These are phyloP conservation scores for Ambrosia artemisiifolia DNA, from an alignment of 129 eudicot genomes.

Conservation along the genomic window DNA sequence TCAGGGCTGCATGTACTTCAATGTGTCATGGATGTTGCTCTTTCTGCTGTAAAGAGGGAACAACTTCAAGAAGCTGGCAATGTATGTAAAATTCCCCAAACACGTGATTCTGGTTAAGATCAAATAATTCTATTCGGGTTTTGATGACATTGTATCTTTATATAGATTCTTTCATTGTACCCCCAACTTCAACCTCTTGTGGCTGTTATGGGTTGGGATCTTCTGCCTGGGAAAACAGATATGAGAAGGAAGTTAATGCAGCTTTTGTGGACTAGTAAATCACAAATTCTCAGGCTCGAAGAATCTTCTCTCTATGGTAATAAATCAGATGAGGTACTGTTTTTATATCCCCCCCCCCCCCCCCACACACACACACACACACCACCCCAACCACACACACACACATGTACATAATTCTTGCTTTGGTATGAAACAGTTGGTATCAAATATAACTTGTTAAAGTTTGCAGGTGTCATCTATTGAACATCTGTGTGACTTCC, in stretches of 20 bases:
- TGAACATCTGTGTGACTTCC: conserved; percentile 86
- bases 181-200: conserved; percentile 96
- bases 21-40: conserved; percentile 74
- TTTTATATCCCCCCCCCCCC: conserved; percentile 2
- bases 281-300: conserved; percentile 75
- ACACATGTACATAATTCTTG: background rate
- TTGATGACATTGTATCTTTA: conserved; percentile 5
- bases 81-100: conserved; percentile 34
- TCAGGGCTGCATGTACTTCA: conserved; percentile 81
- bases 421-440: conserved; percentile 9
- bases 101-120: background rate
- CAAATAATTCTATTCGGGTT: background rate
- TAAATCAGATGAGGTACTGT: conserved; percentile 68
- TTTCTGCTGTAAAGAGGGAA: conserved; percentile 74
- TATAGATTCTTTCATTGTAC: conserved; percentile 73
- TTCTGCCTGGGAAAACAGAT: conserved; percentile 76
- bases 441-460: conserved; percentile 17
- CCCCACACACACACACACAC: background rate
- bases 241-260: conserved; percentile 80
- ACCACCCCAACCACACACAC: background rate
- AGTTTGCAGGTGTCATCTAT: conserved; percentile 70
- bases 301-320: conserved; percentile 71
- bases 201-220: conserved; percentile 98
- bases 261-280: conserved; percentile 91
- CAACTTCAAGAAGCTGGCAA: conserved; percentile 79